Percentiles rank a stretch among this genome's conserved stretches.
Evolutionary conservation across 148 eudicot genomes (phyloP).

Genomic region (Talinum fruticosum): DNA sequence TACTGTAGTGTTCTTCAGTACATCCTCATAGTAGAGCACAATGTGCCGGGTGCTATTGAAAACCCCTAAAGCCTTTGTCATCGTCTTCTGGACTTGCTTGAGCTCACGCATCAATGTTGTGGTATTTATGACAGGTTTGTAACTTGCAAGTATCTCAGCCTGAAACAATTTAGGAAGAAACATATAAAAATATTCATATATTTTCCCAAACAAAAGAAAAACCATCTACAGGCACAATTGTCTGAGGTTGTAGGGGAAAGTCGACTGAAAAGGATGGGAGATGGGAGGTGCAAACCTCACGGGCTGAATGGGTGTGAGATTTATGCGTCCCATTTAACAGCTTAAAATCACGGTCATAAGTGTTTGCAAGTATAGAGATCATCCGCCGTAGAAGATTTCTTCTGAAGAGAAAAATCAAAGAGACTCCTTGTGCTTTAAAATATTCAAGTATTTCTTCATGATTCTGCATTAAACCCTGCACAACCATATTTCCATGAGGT

Average conservation of each 20-base stretch:
- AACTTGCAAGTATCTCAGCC: constrained; percentile 79
- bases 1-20: constrained; percentile 65
- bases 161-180: constrained; percentile 24
- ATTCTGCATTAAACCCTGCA: constrained; percentile 78
- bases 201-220: not conserved
- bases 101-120: constrained; percentile 55
- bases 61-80: constrained; percentile 48
- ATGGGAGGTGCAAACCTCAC: constrained; percentile 48
- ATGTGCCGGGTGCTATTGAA: constrained; percentile 74
- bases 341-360: constrained; percentile 68
- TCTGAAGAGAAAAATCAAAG: constrained; percentile 74
- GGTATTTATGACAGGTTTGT: constrained; percentile 58
- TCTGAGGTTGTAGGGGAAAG: not conserved
- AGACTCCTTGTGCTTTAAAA: constrained; percentile 70
- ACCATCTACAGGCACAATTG: not conserved
- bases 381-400: constrained; percentile 80
- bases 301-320: constrained; percentile 77
- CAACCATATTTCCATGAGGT: constrained; percentile 12
- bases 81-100: constrained; percentile 50
- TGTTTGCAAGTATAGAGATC: constrained; percentile 79
- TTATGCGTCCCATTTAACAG: constrained; percentile 76
- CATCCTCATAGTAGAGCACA: constrained; percentile 72
- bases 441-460: constrained; percentile 71
- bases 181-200: too few relatives aligned
- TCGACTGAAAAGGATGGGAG: constrained; percentile 22